A percentile compares a stretch with the other conserved stretches of the same genome.
Evolutionary conservation across 2,329 filamentous ascomycete species (phyloP).

Genomic region (Pestalotiopsis sp.): DNA sequence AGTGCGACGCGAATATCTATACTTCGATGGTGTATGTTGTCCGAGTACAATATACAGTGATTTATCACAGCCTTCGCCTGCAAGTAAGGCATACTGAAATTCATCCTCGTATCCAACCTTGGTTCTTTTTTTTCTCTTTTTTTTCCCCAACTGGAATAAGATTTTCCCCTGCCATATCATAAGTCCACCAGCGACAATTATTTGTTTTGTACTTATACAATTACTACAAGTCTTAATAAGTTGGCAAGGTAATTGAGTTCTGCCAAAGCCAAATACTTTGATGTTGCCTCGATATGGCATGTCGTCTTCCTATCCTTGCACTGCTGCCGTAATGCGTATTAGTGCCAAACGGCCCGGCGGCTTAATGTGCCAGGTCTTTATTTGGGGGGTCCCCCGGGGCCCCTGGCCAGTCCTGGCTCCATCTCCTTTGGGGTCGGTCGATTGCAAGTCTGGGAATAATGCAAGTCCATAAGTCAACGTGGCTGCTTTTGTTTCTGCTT

Average conservation of each 20-base stretch:
- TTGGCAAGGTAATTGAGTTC: too few species aligned
- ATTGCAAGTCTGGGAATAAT: background rate
- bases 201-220: too few species aligned
- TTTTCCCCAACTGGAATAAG: background rate
- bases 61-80: background rate
- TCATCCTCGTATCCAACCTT: background rate
- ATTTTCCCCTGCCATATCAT: background rate
- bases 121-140: background rate
- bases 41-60: background rate
- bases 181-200: too few species aligned
- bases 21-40: background rate
- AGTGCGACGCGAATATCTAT: background rate
- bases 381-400: background rate
- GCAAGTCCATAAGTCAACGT: constrained; percentile 3
- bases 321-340: background rate
- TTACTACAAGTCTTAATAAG: too few species aligned
- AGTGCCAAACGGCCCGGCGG: background rate
- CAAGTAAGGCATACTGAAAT: background rate
- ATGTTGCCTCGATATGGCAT: too few species aligned
- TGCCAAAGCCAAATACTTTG: too few species aligned
- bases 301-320: background rate
- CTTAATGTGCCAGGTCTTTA: background rate
- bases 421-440: background rate
- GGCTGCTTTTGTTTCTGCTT: background rate
- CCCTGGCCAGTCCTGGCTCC: background rate